Conservation (phyloP, 148 eudicot genomes). For the Chenopodium album region DNA sequence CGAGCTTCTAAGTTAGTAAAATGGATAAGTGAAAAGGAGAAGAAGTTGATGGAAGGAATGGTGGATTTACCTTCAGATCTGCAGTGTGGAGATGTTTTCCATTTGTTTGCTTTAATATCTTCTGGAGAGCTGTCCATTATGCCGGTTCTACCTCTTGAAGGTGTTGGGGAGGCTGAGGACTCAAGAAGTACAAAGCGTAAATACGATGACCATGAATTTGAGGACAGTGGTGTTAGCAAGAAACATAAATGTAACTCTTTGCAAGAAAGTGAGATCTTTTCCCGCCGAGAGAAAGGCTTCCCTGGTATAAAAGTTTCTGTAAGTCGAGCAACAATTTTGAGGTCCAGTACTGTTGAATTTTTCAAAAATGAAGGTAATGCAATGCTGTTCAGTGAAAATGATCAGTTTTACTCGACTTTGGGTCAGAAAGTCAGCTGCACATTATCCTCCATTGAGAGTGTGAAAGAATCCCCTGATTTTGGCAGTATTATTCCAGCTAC, state of each 20-base stretch:
- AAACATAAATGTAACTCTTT: slow-evolving; percentile 40
- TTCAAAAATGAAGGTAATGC: slow-evolving; percentile 38
- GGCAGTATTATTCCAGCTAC: slow-evolving; percentile 30
- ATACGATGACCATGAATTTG: slow-evolving; percentile 40
- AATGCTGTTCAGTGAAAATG: slow-evolving; percentile 36
- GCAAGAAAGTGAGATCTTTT: slow-evolving; percentile 56
- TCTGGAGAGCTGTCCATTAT: slow-evolving; percentile 67
- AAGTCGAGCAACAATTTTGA: slow-evolving; percentile 47
- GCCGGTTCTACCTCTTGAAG: slow-evolving; percentile 76
- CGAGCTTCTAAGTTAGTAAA: slow-evolving; percentile 64
- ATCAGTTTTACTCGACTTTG: slow-evolving; percentile 31
- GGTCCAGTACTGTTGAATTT: slow-evolving; percentile 38
- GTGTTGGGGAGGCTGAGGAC: slow-evolving; percentile 92
- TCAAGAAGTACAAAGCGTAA: slow-evolving; percentile 67
- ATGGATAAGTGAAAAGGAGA: slow-evolving; percentile 70
- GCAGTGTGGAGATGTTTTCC: slow-evolving; percentile 84
- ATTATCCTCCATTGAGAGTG: slow-evolving; percentile 28
- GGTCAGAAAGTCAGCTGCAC: slow-evolving; percentile 33
- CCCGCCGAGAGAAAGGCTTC: slow-evolving; percentile 88
- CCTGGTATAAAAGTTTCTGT: slow-evolving; percentile 76
- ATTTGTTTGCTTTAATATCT: slow-evolving; percentile 65
- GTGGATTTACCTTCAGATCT: slow-evolving; percentile 61
- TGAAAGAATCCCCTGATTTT: slow-evolving; percentile 43
- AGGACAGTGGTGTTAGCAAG: slow-evolving; percentile 34
- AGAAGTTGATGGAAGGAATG: slow-evolving; percentile 59